Conservation (phyloP, 345 rosid genomes). For the Limnanthes douglasii region DNA sequence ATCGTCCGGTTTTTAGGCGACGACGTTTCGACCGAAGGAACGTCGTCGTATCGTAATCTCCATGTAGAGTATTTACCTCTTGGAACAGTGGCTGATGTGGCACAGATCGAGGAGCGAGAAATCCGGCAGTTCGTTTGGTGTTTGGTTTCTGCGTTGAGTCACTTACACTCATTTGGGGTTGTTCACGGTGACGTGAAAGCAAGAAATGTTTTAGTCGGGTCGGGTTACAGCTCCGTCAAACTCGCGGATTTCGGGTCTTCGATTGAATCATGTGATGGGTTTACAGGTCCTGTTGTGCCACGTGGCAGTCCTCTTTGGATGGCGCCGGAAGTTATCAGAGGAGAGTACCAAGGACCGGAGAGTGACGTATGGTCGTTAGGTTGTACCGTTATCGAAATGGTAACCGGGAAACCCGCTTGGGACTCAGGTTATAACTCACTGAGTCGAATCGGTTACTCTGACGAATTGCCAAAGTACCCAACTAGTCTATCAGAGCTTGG, state of each 20-base stretch:
- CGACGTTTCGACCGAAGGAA: slow-evolving; percentile 8
- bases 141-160: slow-evolving; percentile 8
- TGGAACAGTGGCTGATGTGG: slow-evolving; percentile 8
- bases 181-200: slow-evolving; percentile 10
- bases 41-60: slow-evolving; percentile 2
- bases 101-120: not conserved
- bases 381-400: slow-evolving; percentile 9
- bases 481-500: slow-evolving; percentile 2
- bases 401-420: slow-evolving; percentile 8
- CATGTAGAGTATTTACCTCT: slow-evolving; percentile 7
- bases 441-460: slow-evolving; percentile 2
- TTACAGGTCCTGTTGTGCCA: not conserved
- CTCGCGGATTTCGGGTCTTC: slow-evolving; percentile 11
- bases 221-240: slow-evolving; percentile 3
- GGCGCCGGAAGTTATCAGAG: slow-evolving; percentile 8
- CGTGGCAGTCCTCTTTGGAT: slow-evolving; percentile 11
- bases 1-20: slow-evolving; percentile 7
- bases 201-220: slow-evolving; percentile 4
- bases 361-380: slow-evolving; percentile 12
- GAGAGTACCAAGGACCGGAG: slow-evolving; percentile 10
- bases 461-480: slow-evolving; percentile 3
- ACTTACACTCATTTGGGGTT: slow-evolving; percentile 3
- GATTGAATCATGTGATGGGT: not conserved
- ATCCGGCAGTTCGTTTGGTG: slow-evolving; percentile 8
- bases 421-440: not conserved